Percentiles rank a stretch among this genome's conserved stretches.
Evolutionary conservation across 257 asterid species (phyloP).

Genomic region (Solanum rostratum): DNA sequence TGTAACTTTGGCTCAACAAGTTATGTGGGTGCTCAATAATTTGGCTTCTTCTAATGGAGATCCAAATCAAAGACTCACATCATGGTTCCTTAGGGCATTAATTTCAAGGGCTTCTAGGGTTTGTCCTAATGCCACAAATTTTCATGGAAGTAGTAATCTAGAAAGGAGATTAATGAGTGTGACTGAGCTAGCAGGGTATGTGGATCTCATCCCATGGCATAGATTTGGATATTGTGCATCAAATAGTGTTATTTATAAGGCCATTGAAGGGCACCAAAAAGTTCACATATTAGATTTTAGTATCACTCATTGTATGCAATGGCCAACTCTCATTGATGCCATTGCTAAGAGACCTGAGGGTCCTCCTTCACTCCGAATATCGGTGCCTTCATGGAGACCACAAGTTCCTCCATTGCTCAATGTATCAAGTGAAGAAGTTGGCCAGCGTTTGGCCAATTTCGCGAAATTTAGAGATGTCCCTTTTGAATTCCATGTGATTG

Average conservation of each 20-base stretch:
- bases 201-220: conserved; percentile 75
- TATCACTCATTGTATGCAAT: conserved; percentile 74
- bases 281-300: conserved; percentile 64
- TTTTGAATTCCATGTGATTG: conserved; percentile 47
- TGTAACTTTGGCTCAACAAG: conserved; percentile 75
- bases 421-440: conserved; percentile 41
- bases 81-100: conserved; percentile 52
- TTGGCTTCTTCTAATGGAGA: conserved; percentile 68
- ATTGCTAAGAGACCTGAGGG: conserved; percentile 31
- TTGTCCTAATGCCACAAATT: conserved; percentile 27
- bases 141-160: not conserved
- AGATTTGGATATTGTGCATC: conserved; percentile 70
- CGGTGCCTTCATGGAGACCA: conserved; percentile 51
- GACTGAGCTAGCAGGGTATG: conserved; percentile 70
- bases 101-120: conserved; percentile 50
- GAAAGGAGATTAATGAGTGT: conserved; percentile 43
- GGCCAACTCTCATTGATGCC: conserved; percentile 68
- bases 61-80: conserved; percentile 64
- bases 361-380: conserved; percentile 37
- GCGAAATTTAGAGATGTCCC: conserved; percentile 54
- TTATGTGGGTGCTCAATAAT: conserved; percentile 88
- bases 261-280: conserved; percentile 22
- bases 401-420: conserved; percentile 51
- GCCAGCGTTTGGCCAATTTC: conserved; percentile 44
- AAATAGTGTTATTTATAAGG: conserved; percentile 40